Evolutionary conservation across 2,329 filamentous ascomycete species (phyloP).

Genomic region (Monosporascus ibericus): DNA sequence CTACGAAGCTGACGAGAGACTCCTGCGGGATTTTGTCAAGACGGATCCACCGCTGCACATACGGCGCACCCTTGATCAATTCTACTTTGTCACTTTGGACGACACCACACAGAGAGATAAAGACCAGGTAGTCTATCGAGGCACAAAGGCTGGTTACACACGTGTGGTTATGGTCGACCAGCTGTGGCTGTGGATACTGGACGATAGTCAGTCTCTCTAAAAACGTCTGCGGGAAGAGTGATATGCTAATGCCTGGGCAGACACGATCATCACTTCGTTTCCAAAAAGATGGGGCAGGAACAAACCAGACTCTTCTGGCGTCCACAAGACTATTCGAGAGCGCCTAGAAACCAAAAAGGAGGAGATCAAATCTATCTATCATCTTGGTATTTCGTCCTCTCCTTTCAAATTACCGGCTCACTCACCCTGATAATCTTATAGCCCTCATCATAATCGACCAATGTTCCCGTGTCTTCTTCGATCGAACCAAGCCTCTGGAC

Average conservation of each 20-base stretch:
- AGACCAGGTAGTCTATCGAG: constrained; percentile 12
- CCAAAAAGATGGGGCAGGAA: constrained; percentile 32
- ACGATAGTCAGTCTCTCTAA: not conserved
- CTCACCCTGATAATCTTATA: not conserved
- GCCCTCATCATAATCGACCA: constrained; percentile 30
- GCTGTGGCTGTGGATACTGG: constrained; percentile 15
- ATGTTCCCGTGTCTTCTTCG: constrained; percentile 31
- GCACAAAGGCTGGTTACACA: constrained; percentile 1
- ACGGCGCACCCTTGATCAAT: constrained; percentile 25
- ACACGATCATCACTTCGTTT: constrained; percentile 33
- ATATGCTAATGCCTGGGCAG: constrained; percentile 8
- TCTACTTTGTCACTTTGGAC: constrained; percentile 22
- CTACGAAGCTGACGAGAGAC: constrained; percentile 26
- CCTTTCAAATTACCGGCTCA: not conserved
- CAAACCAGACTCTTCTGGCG: constrained; percentile 29
- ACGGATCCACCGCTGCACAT: constrained; percentile 16
- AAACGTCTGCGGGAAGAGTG: not conserved
- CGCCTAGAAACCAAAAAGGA: constrained; percentile 9
- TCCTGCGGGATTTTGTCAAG: constrained; percentile 28
- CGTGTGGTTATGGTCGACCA: constrained; percentile 13
- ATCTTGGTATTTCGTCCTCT: constrained; percentile 9
- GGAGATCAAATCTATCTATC: constrained; percentile 21
- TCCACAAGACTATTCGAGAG: constrained; percentile 29
- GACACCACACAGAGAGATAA: constrained; percentile 19
- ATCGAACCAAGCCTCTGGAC: constrained; percentile 24